A percentile compares a stretch with the other conserved stretches of the same genome.
phyloP scores from a whole-genome alignment of 2,329 filamentous ascomycete species.

The Calcarisporium arbuscula region DNA sequence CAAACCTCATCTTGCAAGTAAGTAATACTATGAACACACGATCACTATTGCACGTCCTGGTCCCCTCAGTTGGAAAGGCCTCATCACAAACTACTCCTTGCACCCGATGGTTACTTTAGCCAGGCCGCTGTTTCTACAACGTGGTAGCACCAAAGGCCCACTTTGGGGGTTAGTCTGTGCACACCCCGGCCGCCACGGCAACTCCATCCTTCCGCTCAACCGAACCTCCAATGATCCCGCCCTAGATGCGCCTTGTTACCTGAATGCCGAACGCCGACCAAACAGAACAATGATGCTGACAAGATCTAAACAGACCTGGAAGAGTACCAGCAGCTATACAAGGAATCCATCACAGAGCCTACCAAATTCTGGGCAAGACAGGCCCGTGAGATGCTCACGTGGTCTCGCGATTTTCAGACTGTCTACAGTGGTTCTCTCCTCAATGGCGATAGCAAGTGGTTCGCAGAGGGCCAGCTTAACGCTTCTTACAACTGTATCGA shows the following conservation, averaged over 20 bases:
- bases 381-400: conserved; percentile 84
- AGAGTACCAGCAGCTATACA: conserved; percentile 62
- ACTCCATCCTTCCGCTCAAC: conserved; percentile 6
- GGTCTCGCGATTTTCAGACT: conserved; percentile 88
- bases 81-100: conserved; percentile 1
- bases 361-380: conserved; percentile 82
- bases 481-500: conserved; percentile 97
- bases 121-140: no score
- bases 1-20: conserved; percentile 61
- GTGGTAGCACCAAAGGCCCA: no score
- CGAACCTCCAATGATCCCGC: no score
- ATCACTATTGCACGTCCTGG: no score
- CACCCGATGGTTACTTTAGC: no score
- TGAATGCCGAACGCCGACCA: no score
- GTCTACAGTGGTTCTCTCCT: conserved; percentile 70
- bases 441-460: conserved; percentile 88
- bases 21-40: conserved; percentile 30
- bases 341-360: conserved; percentile 84
- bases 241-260: no score
- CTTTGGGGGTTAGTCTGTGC: no score
- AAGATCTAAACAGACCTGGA: conserved; percentile 57
- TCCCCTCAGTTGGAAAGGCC: no score
- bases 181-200: conserved; percentile 2
- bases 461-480: conserved; percentile 87
- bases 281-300: no score